Evolutionary conservation across 2,329 filamentous ascomycete species (phyloP), one percentile per base, ranked within the genome.

Genomic region (Colletotrichum sp.): DNA sequence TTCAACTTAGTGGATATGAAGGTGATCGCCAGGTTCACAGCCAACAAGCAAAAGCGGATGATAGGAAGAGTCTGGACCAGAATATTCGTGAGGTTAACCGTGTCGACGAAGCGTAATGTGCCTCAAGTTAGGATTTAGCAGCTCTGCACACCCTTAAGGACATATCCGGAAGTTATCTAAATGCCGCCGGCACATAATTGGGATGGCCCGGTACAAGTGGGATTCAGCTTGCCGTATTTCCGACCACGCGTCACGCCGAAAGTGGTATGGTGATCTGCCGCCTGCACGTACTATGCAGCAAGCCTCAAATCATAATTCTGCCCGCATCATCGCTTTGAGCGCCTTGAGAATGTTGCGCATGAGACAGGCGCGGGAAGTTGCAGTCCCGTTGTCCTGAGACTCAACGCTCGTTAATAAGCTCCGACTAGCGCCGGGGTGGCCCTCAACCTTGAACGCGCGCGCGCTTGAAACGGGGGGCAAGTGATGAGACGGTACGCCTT

Each of bases 41-140:
- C 6, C 24, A 30, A 7, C 21, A 24, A 2, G 6, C 26, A 6
- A 64, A 65, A 18, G 21, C 56, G 7, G 67, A 70, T 6, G 66
- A 77, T 16, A 8, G 52, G 34, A 76, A 73, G 24, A 76, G 67
- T 64, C 6, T 76, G 13, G 70, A 77, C 18, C 75, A 71, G 0
- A 60, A 77, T 1, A 52, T 77, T 24, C 36, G 36, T 12, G 75
- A 77, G 16, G 34, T 77, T 15, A 36, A 75, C 16, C 26, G 66
- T 26, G 24, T n/a, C 16, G 55, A 30, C 26, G 26, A 58, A 0
- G 55, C 26, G 3, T 58, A 58, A 30, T 0, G 16, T 58, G 21
- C 15, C 55, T 26, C 15, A 9, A 58, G 0, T 30, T 30, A 30
- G 24, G 0, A 26, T 30, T 16, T 58, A 10, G 21, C 1, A 21